Evolutionary conservation across 441 rosid species (phyloP).

Genomic region (Gossypium schwendimanii): DNA sequence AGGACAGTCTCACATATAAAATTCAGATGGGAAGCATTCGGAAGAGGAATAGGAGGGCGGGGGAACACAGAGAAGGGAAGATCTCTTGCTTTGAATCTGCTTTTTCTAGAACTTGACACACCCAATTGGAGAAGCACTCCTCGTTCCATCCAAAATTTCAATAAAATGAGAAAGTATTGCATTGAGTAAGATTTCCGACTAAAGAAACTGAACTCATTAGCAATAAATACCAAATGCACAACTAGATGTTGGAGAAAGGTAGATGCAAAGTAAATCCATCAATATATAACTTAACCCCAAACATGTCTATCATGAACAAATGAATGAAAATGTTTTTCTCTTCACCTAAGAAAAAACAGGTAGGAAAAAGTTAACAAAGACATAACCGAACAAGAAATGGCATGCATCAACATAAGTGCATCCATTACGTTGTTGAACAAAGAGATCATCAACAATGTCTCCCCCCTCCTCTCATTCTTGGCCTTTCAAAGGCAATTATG

Average conservation of each 20-base stretch:
- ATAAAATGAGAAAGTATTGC: neutral
- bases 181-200: neutral
- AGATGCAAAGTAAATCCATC: neutral
- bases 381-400: neutral
- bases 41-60: neutral
- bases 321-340: neutral
- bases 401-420: neutral
- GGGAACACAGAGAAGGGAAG: neutral
- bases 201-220: neutral
- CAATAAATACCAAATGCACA: neutral
- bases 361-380: neutral
- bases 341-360: neutral
- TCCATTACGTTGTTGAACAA: neutral
- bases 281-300: neutral
- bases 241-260: neutral
- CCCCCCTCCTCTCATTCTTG: neutral
- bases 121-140: neutral
- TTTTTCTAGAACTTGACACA: neutral
- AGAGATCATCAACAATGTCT: neutral
- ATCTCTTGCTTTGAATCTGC: neutral
- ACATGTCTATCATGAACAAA: neutral
- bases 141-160: neutral
- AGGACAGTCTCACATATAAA: neutral
- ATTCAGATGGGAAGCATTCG: neutral
- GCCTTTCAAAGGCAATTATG: neutral